A percentile compares a stretch with the other conserved stretches of the same genome.
phyloP scores from a whole-genome alignment of 129 eudicot genomes.

The Escallonia herrerae region DNA sequence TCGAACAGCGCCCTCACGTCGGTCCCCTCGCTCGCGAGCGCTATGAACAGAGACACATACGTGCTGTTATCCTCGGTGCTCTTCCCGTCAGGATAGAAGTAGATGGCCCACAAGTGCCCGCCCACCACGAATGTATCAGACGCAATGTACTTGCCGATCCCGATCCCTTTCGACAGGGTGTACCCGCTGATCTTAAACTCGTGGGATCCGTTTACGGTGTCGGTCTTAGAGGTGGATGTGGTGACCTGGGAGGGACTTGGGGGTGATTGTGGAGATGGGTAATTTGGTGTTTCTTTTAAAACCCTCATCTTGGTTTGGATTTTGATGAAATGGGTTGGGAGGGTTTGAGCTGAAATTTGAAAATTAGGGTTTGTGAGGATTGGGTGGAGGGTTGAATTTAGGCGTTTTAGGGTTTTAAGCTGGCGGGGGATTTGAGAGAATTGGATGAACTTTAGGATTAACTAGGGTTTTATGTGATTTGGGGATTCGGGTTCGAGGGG shows the following conservation, averaged over 20 bases:
- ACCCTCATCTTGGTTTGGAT: conserved; percentile 12
- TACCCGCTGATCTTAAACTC: conserved; percentile 49
- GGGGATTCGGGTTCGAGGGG: too few species aligned
- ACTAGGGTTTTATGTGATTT: too few species aligned
- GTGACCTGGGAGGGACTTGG: conserved; percentile 11
- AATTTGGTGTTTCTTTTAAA: conserved; percentile 29
- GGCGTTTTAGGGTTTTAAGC: neutral
- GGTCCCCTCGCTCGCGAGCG: conserved; percentile 43
- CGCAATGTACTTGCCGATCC: conserved; percentile 39
- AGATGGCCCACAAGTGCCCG: conserved; percentile 43
- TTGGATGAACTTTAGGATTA: too few species aligned
- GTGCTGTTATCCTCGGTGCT: conserved; percentile 35
- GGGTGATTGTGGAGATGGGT: conserved; percentile 7
- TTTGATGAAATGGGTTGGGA: conserved; percentile 22
- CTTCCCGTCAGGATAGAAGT: conserved; percentile 56
- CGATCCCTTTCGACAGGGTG: conserved; percentile 40
- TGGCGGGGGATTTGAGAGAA: neutral
- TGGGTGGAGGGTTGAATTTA: neutral
- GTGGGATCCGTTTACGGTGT: conserved; percentile 36
- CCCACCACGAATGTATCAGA: conserved; percentile 44
- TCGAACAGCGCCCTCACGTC: conserved; percentile 58
- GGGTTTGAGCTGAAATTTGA: too few species aligned
- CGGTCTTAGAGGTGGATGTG: conserved; percentile 36
- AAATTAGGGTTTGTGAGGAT: neutral
- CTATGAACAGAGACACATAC: conserved; percentile 46